Evolutionary conservation across 306 rosid species (phyloP), one percentile per base, ranked within the genome.

Genomic region (Castanea mollissima): DNA sequence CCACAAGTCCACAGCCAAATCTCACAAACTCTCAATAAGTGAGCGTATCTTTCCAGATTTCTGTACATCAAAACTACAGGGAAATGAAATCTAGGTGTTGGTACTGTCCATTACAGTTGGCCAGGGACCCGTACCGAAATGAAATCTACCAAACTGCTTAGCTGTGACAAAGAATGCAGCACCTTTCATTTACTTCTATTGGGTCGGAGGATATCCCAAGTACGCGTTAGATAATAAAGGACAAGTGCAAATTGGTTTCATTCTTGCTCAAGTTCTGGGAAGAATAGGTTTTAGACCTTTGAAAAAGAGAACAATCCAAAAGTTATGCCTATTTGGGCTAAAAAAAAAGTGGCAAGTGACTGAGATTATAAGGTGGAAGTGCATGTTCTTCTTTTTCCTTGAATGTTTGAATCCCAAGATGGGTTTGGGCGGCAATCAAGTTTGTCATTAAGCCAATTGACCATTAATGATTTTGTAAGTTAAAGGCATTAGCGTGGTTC

Each of bases 91-190:
- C 71, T 63, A 74, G 27, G 81, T 23, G 81, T 83, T 86, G 89
- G 82, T 71, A 56, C 19, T 58, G 70, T 76, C 60, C 60, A 75
- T 71, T 76, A 84, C 87, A 85, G 88, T 83, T 74, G 87, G 62
- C 76, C 58, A 70, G 78, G 65, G 70, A 63, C 74, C 87, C 87
- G 89, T 85, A 87, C 88, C 72, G 74, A 76, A 76, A 32, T 8
- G 68, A 46, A 68, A 23, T 29, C 79, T 84, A 80, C 92, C 85
- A 49, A 75, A 27, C 74, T 63, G 23, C 81, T 70, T 16, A 74
- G 38, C 83, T 83, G 54, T 49, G 76, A 20, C 62, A 76, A 19
- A 69, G 76, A 49, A 49, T 2, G 14, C 54, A 10, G 54, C 54
- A 12, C 54, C 54, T 49, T 49, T 3, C 54, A 49, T 49, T 49